phyloP scores from a whole-genome alignment of 257 asterid genomes.

The Salvia hispanica region DNA sequence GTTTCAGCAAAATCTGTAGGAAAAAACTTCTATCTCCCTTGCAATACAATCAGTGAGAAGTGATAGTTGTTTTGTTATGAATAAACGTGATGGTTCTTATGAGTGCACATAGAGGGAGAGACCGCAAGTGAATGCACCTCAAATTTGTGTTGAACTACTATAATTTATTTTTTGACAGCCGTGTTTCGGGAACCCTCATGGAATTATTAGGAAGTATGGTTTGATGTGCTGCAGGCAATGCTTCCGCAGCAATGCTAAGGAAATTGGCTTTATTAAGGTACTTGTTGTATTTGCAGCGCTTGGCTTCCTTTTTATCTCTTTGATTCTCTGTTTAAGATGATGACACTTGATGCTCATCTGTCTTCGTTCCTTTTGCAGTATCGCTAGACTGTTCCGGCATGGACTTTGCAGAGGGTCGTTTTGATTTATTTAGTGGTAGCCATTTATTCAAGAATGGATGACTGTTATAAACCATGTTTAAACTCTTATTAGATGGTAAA shows the following conservation, averaged over 20 bases:
- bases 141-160: neutral
- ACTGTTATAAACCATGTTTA: neutral
- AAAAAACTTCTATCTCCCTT: too few species aligned
- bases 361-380: slow-evolving; percentile 46
- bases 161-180: slow-evolving; percentile 33
- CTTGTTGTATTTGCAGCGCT: neutral
- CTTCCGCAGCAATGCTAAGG: slow-evolving; percentile 58
- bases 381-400: slow-evolving; percentile 28
- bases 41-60: too few species aligned
- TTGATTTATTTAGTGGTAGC: too few species aligned
- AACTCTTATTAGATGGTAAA: slow-evolving; percentile 23
- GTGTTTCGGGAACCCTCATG: slow-evolving; percentile 58
- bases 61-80: too few species aligned
- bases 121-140: too few species aligned
- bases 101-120: too few species aligned
- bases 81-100: too few species aligned
- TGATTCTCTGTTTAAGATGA: neutral
- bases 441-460: too few species aligned
- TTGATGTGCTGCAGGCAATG: slow-evolving; percentile 65
- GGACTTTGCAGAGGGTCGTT: too few species aligned
- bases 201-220: slow-evolving; percentile 50
- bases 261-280: slow-evolving; percentile 59
- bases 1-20: neutral
- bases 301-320: neutral
- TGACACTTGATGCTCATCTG: neutral